These are phyloP conservation scores for Physcomitrium patens DNA, from an alignment of 225 moss, liverwort and hornwort genomes.

Conservation along the genomic window DNA sequence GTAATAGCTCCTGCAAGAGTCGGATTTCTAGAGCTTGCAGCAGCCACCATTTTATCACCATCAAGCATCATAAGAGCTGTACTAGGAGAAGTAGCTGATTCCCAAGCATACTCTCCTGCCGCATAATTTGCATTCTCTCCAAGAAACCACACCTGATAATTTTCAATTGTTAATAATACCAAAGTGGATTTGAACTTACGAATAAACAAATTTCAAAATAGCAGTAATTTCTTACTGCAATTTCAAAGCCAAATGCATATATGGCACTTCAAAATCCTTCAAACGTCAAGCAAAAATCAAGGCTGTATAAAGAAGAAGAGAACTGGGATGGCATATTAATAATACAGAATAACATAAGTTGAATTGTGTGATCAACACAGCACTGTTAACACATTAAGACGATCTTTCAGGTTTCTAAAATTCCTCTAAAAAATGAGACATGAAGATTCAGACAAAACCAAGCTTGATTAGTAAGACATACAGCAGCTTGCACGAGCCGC, in stretches of 20 bases:
- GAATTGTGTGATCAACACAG: background rate
- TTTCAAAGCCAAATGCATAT: slow-evolving; percentile 5
- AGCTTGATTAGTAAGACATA: slow-evolving; percentile 39
- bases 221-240: background rate
- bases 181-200: slow-evolving; percentile 23
- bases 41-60: slow-evolving; percentile 99
- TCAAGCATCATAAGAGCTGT: slow-evolving; percentile 99
- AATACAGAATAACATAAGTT: slow-evolving; percentile 6
- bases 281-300: slow-evolving; percentile 1
- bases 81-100: slow-evolving; percentile 92
- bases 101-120: slow-evolving; percentile 99
- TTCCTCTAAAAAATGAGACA: slow-evolving; percentile 15
- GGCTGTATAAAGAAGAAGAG: background rate
- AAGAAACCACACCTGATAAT: slow-evolving; percentile 94
- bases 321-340: background rate
- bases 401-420: slow-evolving; percentile 6
- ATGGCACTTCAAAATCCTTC: slow-evolving; percentile 3
- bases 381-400: slow-evolving; percentile 8
- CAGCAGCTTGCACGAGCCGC: slow-evolving; percentile 96
- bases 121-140: slow-evolving; percentile 99
- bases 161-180: slow-evolving; percentile 31
- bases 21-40: slow-evolving; percentile 98
- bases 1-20: slow-evolving; percentile 94
- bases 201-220: background rate
- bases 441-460: slow-evolving; percentile 22